A percentile compares a stretch with the other conserved stretches of the same genome.
phyloP scores from a whole-genome alignment of 176 grass and related monocot genomes.

The Triticum urartu region DNA sequence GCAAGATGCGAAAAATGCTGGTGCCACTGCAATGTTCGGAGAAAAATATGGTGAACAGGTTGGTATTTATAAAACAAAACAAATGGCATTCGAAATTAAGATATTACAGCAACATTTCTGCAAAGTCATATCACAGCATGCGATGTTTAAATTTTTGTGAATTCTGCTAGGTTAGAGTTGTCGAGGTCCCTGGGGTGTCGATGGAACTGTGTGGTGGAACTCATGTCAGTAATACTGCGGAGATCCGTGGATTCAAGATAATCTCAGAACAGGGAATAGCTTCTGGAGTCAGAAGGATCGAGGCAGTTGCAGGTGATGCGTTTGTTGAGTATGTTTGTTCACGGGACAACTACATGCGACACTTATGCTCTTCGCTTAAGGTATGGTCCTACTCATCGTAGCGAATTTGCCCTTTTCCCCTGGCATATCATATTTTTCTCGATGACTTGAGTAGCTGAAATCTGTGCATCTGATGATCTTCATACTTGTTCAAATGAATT shows the following conservation, averaged over 20 bases:
- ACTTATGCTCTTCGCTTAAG: conserved; percentile 72
- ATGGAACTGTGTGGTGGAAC: conserved; percentile 98
- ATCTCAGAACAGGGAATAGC: conserved; percentile 95
- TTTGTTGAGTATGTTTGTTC: conserved; percentile 90
- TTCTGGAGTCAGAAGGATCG: conserved; percentile 91
- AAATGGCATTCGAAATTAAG: not conserved
- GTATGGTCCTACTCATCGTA: conserved; percentile 32
- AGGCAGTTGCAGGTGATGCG: conserved; percentile 92
- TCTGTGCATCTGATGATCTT: not conserved
- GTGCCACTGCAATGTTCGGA: conserved; percentile 96
- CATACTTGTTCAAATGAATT: conserved; percentile 14
- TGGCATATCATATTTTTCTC: conserved; percentile 13
- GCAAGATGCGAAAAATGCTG: conserved; percentile 86
- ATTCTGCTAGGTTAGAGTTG: conserved; percentile 77
- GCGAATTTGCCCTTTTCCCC: not conserved
- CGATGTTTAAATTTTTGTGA: conserved; percentile 6
- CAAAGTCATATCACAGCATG: conserved; percentile 1
- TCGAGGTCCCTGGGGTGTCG: conserved; percentile 90
- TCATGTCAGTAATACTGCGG: conserved; percentile 85
- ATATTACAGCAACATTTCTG: not conserved
- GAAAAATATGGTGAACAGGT: conserved; percentile 97
- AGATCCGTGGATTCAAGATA: conserved; percentile 95
- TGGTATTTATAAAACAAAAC: not conserved
- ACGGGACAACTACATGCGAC: conserved; percentile 82
- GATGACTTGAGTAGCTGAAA: not conserved